These are phyloP conservation scores for Cutaneotrichosporon mucoides DNA, from an alignment of 1,284 basidiomycete genomes.

Conservation along the genomic window DNA sequence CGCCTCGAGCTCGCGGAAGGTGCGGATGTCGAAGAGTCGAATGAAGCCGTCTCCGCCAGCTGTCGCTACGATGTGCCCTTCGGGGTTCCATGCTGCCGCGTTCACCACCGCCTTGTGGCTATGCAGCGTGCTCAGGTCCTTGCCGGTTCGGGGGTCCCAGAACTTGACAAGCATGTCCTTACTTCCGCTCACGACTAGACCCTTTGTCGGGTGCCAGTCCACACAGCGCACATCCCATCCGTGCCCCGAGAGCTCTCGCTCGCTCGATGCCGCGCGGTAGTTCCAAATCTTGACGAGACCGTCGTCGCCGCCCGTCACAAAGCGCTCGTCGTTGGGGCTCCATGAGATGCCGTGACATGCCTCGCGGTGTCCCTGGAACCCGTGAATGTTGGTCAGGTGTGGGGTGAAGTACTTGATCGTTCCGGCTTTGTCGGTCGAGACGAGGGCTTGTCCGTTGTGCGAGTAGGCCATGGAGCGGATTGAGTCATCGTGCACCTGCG, in stretches of 20 bases:
- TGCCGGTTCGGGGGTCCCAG: slow-evolving; percentile 92
- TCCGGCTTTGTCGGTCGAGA: slow-evolving; percentile 88
- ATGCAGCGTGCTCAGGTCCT: slow-evolving; percentile 83
- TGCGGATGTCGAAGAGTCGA: slow-evolving; percentile 95
- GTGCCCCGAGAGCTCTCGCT: slow-evolving; percentile 78
- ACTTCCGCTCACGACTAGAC: slow-evolving; percentile 85
- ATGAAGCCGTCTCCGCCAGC: slow-evolving; percentile 91
- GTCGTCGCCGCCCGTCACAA: slow-evolving; percentile 93
- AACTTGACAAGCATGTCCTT: slow-evolving; percentile 99
- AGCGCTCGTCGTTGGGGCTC: slow-evolving; percentile 83
- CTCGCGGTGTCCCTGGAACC: slow-evolving; percentile 84
- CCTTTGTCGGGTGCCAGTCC: slow-evolving; percentile 97
- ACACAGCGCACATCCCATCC: slow-evolving; percentile 99
- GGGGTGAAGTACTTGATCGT: slow-evolving; percentile 98
- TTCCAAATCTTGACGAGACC: slow-evolving; percentile 91
- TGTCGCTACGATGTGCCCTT: slow-evolving; percentile 88
- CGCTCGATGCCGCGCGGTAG: slow-evolving; percentile 85
- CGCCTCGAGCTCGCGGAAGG: slow-evolving; percentile 89
- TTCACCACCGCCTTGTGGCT: slow-evolving; percentile 97
- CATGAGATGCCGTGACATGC: slow-evolving; percentile 87
- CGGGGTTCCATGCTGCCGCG: slow-evolving; percentile 84
- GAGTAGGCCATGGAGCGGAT: slow-evolving; percentile 87
- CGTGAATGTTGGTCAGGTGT: slow-evolving; percentile 97
- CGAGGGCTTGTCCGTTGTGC: slow-evolving; percentile 83
- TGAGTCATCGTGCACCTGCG: slow-evolving; percentile 93